Evolutionary conservation across 2,329 filamentous ascomycete genomes (phyloP).

Genomic region (Nemania sp.): DNA sequence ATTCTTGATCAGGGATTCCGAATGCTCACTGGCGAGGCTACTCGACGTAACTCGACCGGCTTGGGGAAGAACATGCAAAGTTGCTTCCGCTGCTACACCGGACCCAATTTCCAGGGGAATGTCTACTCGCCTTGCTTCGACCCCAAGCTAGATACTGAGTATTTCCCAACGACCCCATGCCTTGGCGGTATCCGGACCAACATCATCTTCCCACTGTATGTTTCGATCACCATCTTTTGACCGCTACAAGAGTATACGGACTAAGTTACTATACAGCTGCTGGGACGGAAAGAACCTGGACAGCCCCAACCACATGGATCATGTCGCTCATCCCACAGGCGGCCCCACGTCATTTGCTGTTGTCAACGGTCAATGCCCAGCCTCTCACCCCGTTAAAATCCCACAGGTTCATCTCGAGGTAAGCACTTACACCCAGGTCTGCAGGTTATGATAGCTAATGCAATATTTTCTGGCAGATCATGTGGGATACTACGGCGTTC

Average conservation of each 20-base stretch:
- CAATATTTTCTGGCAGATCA: constrained; percentile 12
- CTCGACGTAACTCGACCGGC: constrained; percentile 34
- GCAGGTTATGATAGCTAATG: not conserved
- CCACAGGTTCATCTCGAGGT: constrained; percentile 26
- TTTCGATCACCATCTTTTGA: not conserved
- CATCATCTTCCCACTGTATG: constrained; percentile 25
- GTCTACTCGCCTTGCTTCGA: constrained; percentile 46
- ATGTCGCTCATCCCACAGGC: constrained; percentile 18
- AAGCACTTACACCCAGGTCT: not conserved
- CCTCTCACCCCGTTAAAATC: constrained; percentile 26
- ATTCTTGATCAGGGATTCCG: constrained; percentile 49
- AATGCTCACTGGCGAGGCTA: constrained; percentile 45
- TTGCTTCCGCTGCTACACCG: constrained; percentile 47
- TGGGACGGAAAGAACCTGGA: constrained; percentile 58
- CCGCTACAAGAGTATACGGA: not conserved
- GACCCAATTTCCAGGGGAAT: constrained; percentile 45
- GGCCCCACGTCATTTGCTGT: constrained; percentile 23
- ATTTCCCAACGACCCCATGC: constrained; percentile 33
- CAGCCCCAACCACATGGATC: constrained; percentile 47
- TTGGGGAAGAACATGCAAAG: constrained; percentile 37
- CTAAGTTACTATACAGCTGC: constrained; percentile 38
- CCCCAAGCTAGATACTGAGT: constrained; percentile 48
- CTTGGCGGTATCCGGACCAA: constrained; percentile 24
- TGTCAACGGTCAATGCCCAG: constrained; percentile 21
- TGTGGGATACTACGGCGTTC: constrained; percentile 27